Evolutionary conservation across 2,329 filamentous ascomycete species (phyloP), one percentile per base, ranked within the genome.

Genomic region (Phaeosphaeria sp.): DNA sequence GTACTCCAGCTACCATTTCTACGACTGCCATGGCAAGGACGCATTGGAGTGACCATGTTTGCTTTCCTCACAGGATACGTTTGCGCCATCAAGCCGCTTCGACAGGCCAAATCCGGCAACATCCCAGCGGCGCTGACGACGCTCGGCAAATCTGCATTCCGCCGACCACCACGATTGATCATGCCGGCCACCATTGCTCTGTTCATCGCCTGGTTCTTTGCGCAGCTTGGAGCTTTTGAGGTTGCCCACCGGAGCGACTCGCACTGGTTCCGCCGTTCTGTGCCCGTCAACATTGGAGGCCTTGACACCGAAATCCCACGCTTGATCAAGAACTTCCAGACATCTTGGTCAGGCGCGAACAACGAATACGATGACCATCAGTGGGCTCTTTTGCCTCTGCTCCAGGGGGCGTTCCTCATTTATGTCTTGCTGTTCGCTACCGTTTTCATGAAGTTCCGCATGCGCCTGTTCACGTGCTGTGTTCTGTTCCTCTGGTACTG

Each of bases 21-120:
- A n/a, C 83, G 83, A n/a, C 76, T 85, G n/a, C 81, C 82, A 27
- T 83, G 78, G 75, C 83, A 85, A 67, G 83, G 83, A 45, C 79
- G 82, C 21, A 80, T 84, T 27, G 83, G 83, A 44, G 83, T 86
- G 33, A 83, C 83, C 57, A 84, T 85, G 69, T 86, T 86, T 63
- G 82, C 82, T 50, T 84, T 86, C 61, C 73, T 86, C 52, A 85
- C 83, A 1, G 83, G 83, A 56, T 85, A 84, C 61, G 83, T 86
- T 21, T 85, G 83, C 68, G 83, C 82, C 25, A 76, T 85, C 56
- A 85, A 85, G 67, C 83, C 83, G 1, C 72, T 85, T 15, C 83
- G 82, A 67, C 80, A 82, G 45, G 79, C 81, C 20, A 80, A 81
- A 33, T 77, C 79, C 8, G 79, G 80, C 42, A 80, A 84, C 61